Conservation (phyloP, 352 stramenopile genomes). For the Globisporangium ultimum region DNA sequence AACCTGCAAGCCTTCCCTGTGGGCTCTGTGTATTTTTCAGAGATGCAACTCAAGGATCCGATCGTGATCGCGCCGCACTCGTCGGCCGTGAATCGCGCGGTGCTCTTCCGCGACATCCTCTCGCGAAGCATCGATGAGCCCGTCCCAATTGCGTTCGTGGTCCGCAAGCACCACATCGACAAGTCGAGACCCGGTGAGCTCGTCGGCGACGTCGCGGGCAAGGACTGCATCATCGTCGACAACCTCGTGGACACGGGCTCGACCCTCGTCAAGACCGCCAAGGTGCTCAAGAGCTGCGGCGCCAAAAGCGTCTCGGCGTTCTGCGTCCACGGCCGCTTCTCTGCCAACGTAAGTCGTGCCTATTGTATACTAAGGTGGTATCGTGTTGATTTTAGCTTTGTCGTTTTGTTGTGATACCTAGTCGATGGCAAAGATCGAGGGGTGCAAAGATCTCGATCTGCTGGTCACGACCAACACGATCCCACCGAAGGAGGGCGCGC, state of each 20-base stretch:
- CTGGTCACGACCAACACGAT: slow-evolving; percentile 89
- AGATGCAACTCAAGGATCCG: slow-evolving; percentile 60
- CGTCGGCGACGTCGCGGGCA: slow-evolving; percentile 72
- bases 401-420: slow-evolving; percentile 16
- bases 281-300: slow-evolving; percentile 75
- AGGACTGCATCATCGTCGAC: slow-evolving; percentile 87
- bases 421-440: slow-evolving; percentile 54
- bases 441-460: slow-evolving; percentile 72
- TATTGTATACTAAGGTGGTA: too few relatives aligned
- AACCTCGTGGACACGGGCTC: slow-evolving; percentile 85
- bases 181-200: slow-evolving; percentile 66
- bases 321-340: slow-evolving; percentile 83
- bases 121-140: slow-evolving; percentile 73
- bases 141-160: slow-evolving; percentile 77
- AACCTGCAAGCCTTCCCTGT: slow-evolving; percentile 86
- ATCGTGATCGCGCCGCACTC: slow-evolving; percentile 84
- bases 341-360: slow-evolving; percentile 45
- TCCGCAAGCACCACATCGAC: slow-evolving; percentile 81
- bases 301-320: slow-evolving; percentile 80
- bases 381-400: too few relatives aligned
- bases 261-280: slow-evolving; percentile 78
- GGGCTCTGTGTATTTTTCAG: slow-evolving; percentile 83
- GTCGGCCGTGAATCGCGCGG: slow-evolving; percentile 70
- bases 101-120: slow-evolving; percentile 80
- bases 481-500: slow-evolving; percentile 31